A percentile compares a stretch with the other conserved stretches of the same genome.
Evolutionary conservation across 1,284 basidiomycete genomes (phyloP).

Genomic region (Ganoderma multipileum): DNA sequence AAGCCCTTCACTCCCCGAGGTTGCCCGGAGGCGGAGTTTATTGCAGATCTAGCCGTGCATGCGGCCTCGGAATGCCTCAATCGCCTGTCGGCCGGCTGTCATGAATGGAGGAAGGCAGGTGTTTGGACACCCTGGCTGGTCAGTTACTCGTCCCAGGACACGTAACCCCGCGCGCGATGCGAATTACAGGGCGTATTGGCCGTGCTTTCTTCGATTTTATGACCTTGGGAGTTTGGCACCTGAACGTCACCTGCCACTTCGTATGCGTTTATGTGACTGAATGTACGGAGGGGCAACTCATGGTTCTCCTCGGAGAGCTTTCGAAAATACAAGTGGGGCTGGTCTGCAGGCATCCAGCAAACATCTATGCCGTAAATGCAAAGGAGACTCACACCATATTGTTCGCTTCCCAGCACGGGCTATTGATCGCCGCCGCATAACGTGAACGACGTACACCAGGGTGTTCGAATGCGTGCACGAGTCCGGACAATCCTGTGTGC

Average conservation of each 20-base stretch:
- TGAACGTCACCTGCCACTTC: neutral
- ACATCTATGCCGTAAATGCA: neutral
- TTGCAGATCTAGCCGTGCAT: neutral
- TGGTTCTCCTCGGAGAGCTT: neutral
- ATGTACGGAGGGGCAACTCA: neutral
- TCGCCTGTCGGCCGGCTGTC: neutral
- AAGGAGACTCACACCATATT: neutral
- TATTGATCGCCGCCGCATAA: neutral
- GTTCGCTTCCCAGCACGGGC: neutral
- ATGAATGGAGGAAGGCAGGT: neutral
- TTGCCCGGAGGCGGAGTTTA: neutral
- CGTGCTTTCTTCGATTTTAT: neutral
- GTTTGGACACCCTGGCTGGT: neutral
- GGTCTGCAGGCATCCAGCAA: neutral
- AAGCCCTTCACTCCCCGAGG: neutral
- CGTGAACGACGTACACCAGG: neutral
- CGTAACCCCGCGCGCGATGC: neutral
- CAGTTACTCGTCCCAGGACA: neutral
- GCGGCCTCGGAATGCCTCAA: conserved; percentile 16
- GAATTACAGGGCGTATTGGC: neutral
- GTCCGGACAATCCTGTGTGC: neutral
- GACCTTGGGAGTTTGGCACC: neutral
- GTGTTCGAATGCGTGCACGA: neutral
- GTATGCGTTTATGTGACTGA: neutral
- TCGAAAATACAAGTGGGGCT: neutral